A percentile compares a stretch with the other conserved stretches of the same genome.
Conservation (phyloP, 1,284 basidiomycete genomes). For the Apiotrichum brassicae region DNA sequence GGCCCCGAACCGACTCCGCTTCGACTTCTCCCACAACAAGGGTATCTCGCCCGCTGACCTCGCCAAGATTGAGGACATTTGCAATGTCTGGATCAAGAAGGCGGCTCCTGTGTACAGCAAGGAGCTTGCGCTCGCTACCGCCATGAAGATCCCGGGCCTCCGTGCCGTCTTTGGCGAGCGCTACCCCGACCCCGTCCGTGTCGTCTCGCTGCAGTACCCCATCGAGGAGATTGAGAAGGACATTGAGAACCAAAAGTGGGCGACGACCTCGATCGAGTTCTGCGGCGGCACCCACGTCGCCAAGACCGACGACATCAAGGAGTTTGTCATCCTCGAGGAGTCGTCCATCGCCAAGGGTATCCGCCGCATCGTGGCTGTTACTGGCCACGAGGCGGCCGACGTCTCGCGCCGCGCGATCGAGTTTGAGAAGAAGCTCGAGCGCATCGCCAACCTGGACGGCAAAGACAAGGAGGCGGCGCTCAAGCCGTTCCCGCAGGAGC, state of each 20-base stretch:
- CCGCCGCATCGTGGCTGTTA: constrained; percentile 87
- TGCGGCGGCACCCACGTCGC: constrained; percentile 67
- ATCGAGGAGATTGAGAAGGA: constrained; percentile 80
- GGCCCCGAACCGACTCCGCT: constrained; percentile 88
- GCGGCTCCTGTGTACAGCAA: constrained; percentile 84
- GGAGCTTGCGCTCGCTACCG: constrained; percentile 74
- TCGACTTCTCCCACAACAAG: constrained; percentile 97
- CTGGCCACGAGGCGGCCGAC: constrained; percentile 83
- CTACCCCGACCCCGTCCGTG: constrained; percentile 95
- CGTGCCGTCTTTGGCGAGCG: constrained; percentile 96
- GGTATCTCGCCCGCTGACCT: constrained; percentile 71
- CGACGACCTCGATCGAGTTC: constrained; percentile 67
- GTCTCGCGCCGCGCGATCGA: constrained; percentile 66
- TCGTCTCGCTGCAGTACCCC: constrained; percentile 82
- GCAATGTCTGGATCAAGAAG: constrained; percentile 80
- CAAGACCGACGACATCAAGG: constrained; percentile 92
- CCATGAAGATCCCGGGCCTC: constrained; percentile 82
- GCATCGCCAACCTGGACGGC: constrained; percentile 60
- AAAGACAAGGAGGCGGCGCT: constrained; percentile 78
- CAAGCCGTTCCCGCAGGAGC: constrained; percentile 77
- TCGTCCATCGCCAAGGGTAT: constrained; percentile 97
- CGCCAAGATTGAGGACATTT: constrained; percentile 73
- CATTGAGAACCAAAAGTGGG: constrained; percentile 84
- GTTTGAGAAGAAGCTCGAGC: constrained; percentile 60
- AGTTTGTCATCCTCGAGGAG: constrained; percentile 91